Base-by-base conservation (phyloP, 305 asterid species). In the Fraxinus greggii region DNA sequence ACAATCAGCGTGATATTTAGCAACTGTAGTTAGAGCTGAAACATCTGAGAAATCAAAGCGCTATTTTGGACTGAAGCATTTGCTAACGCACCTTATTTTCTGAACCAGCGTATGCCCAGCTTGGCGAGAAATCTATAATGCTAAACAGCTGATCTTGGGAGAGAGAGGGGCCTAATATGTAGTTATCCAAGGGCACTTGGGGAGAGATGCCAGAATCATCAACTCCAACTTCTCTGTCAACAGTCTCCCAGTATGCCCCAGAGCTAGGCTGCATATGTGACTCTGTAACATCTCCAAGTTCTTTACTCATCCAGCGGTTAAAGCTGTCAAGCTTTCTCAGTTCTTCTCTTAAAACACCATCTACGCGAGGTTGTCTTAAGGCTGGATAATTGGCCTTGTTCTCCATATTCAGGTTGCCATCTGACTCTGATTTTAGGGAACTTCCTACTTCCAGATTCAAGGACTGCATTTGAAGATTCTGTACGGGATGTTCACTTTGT, bases 231-330 rank as follows among this genome's bases (percentile, higher is more conserved):
- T 90, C 99, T 86, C 87, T 86, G 79, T 88, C 91, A 79, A 91
- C 97, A 85, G 85, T 83, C 84, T 90, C 98, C 99, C 99, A 96
- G 88, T 92, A 88, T 75, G 86, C 77, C 82, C 88, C 92, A 81
- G 96, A 87, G 86, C 83, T 86, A 78, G 98, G 84, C 84, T 89
- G 93, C 86, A 88, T 59, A 77, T 87, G 88, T 48, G 97, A 78
- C 88, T 92, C 98, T 72, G 93, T 87, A 48, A 96, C 98, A 86
- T 96, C 99, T 77, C 90, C 99, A 26, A 96, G 97, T 88, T 96
- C 99, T 89, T 88, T 94, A 86, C 93, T 92, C 89, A 96, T 91
- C 99, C 98, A 96, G 45, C 98, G 94, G 85, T 93, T 98, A 86
- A 96, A 96, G 92, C 99, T 96, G 86, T 96, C 99, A 7, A 93